Conservation (phyloP, 2,329 filamentous ascomycete species). For the Leptographium radiaticola region DNA sequence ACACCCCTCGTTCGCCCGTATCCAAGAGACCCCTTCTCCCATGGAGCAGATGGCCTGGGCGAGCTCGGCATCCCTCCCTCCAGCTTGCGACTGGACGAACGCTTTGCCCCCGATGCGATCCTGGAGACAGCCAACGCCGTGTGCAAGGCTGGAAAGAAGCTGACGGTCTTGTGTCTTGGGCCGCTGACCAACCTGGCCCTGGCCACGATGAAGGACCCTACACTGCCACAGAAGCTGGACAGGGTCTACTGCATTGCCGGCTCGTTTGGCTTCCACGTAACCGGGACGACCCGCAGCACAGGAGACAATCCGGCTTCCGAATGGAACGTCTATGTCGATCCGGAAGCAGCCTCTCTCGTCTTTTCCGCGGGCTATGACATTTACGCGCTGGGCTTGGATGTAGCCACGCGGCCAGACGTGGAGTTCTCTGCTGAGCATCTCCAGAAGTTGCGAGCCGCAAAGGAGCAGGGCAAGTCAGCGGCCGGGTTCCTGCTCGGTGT, state of each 20-base stretch:
- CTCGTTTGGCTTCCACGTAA: constrained; percentile 2
- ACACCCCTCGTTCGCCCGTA: constrained; percentile 1
- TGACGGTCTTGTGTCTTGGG: constrained; percentile 1
- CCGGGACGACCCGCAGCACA: constrained; percentile 2
- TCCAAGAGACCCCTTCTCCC: constrained; percentile 1
- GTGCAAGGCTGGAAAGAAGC: not conserved
- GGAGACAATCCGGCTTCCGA: constrained; percentile 2
- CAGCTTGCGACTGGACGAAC: not conserved
- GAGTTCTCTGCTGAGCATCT: not conserved
- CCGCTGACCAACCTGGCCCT: constrained; percentile 3
- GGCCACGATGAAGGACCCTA: constrained; percentile 2
- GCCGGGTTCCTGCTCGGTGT: constrained; percentile 1
- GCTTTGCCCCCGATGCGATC: constrained; percentile 1
- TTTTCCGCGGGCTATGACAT: not conserved
- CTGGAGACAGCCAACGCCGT: constrained; percentile 1
- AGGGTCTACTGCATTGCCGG: constrained; percentile 2
- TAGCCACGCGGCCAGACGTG: constrained; percentile 2
- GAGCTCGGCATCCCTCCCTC: not conserved
- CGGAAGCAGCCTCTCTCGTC: constrained; percentile 1
- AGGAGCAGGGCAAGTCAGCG: not conserved
- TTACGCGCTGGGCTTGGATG: constrained; percentile 1
- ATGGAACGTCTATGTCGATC: constrained; percentile 5
- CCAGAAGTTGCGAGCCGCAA: not conserved
- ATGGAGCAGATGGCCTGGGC: constrained; percentile 1
- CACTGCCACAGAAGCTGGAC: not conserved